A percentile compares a stretch with the other conserved stretches of the same genome.
These are phyloP conservation scores for Immersiella caudata DNA, from an alignment of 495 filamentous ascomycete species.

Conservation along the genomic window DNA sequence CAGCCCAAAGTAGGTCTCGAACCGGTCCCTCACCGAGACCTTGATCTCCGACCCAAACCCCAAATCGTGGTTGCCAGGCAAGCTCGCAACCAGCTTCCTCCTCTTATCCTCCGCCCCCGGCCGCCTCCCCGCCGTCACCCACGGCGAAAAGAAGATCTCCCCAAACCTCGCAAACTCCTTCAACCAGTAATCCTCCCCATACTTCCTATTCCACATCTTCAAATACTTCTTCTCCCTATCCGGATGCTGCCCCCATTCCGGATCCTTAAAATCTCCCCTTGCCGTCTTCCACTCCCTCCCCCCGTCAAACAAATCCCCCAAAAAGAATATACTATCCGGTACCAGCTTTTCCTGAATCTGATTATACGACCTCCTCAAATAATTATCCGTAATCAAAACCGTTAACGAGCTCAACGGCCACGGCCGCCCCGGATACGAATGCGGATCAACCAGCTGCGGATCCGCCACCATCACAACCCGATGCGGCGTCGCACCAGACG, in stretches of 20 bases:
- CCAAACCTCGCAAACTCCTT: slow-evolving; percentile 79
- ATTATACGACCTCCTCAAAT: slow-evolving; percentile 77
- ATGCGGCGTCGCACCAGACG: slow-evolving; percentile 74
- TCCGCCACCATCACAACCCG: slow-evolving; percentile 88
- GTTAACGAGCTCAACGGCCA: slow-evolving; percentile 84
- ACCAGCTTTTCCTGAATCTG: slow-evolving; percentile 67
- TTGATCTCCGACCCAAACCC: slow-evolving; percentile 88
- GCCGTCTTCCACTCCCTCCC: slow-evolving; percentile 90
- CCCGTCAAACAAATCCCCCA: slow-evolving; percentile 96
- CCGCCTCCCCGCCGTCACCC: slow-evolving; percentile 46
- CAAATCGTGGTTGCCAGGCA: slow-evolving; percentile 97
- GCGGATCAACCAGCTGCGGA: slow-evolving; percentile 96
- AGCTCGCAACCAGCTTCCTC: slow-evolving; percentile 71
- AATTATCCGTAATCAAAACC: slow-evolving; percentile 82
- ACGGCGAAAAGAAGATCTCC: slow-evolving; percentile 72
- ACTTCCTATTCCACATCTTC: slow-evolving; percentile 68
- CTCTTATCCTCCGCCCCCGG: slow-evolving; percentile 47
- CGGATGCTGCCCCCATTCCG: slow-evolving; percentile 57
- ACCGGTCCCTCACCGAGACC: slow-evolving; percentile 73
- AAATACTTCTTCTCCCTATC: slow-evolving; percentile 53
- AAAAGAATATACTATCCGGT: slow-evolving; percentile 84
- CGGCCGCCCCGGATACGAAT: slow-evolving; percentile 92
- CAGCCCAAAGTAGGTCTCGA: slow-evolving; percentile 85
- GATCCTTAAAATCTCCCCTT: slow-evolving; percentile 60
- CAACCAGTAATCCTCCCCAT: slow-evolving; percentile 79